Percentiles rank a stretch among this genome's conserved stretches.
phyloP scores from a whole-genome alignment of 495 filamentous ascomycete genomes.

The Rhizodiscina lignyota region DNA sequence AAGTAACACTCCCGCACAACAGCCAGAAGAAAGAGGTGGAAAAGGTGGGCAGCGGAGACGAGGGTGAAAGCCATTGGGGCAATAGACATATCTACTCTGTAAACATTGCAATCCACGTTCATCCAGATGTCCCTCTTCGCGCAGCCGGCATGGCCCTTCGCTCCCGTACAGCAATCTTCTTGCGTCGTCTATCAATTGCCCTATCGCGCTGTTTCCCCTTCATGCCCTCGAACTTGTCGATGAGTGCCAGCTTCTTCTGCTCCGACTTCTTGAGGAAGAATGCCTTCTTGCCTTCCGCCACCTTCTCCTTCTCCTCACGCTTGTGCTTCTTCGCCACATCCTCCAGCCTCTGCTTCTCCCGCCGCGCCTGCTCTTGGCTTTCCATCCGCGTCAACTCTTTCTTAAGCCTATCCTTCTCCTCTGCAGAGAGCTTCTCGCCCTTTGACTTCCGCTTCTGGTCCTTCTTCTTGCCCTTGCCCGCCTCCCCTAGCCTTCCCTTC shows the following conservation, averaged over 20 bases:
- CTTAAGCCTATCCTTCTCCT: slow-evolving; percentile 4
- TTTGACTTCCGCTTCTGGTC: slow-evolving; percentile 47
- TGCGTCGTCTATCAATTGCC: slow-evolving; percentile 63
- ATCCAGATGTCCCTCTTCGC: slow-evolving; percentile 43
- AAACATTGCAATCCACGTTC: too few relatives aligned
- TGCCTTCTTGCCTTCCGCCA: slow-evolving; percentile 78
- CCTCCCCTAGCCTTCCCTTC: slow-evolving; percentile 26
- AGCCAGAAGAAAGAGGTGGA: too few relatives aligned
- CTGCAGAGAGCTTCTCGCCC: slow-evolving; percentile 42
- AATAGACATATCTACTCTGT: too few relatives aligned
- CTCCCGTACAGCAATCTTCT: slow-evolving; percentile 70
- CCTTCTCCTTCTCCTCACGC: slow-evolving; percentile 63
- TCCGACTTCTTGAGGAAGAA: slow-evolving; percentile 68
- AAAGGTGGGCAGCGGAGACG: too few relatives aligned
- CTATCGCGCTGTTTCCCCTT: slow-evolving; percentile 65
- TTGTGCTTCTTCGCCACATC: slow-evolving; percentile 55
- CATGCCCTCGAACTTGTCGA: slow-evolving; percentile 64
- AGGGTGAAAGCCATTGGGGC: too few relatives aligned
- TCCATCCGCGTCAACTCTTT: not conserved
- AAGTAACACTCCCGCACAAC: too few relatives aligned
- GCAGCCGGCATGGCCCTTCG: slow-evolving; percentile 58
- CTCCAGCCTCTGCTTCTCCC: slow-evolving; percentile 51
- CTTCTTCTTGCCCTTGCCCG: slow-evolving; percentile 49
- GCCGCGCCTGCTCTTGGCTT: slow-evolving; percentile 15
- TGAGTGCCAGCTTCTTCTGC: slow-evolving; percentile 57